A percentile compares a stretch with the other conserved stretches of the same genome.
These are phyloP conservation scores for Calcarisporium arbuscula DNA, from an alignment of 2,329 filamentous ascomycete species.

Conservation along the genomic window DNA sequence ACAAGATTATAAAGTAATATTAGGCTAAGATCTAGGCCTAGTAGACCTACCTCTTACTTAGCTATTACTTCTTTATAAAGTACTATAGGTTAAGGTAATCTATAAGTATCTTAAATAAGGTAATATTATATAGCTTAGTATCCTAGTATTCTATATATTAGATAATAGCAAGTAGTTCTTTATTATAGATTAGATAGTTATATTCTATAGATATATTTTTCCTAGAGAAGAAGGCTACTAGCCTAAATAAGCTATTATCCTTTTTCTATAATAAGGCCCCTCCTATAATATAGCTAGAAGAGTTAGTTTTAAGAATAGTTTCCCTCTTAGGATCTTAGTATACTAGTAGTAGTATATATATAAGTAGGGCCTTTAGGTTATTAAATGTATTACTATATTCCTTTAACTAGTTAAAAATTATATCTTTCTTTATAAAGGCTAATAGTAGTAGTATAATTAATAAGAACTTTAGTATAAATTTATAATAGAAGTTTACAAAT, in stretches of 20 bases:
- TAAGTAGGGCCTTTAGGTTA: conserved; percentile 4
- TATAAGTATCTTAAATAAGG: conserved; percentile 14
- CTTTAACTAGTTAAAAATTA: not conserved
- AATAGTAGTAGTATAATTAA: conserved; percentile 1
- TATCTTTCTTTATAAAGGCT: conserved; percentile 7
- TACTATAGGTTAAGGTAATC: conserved; percentile 16
- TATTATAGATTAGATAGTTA: conserved; percentile 18
- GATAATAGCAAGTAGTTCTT: conserved; percentile 17
- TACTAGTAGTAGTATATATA: conserved; percentile 1
- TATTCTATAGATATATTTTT: conserved; percentile 14
- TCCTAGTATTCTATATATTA: conserved; percentile 16
- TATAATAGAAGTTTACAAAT: conserved; percentile 11
- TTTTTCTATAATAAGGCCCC: conserved; percentile 8
- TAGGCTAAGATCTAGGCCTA: not conserved
- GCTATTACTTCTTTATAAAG: conserved; percentile 5
- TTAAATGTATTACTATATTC: conserved; percentile 3
- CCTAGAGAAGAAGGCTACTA: conserved; percentile 12
- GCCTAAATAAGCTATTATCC: conserved; percentile 8
- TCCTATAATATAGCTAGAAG: conserved; percentile 5
- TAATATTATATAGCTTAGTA: conserved; percentile 10
- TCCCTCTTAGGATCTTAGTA: conserved; percentile 5
- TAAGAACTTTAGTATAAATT: conserved; percentile 12
- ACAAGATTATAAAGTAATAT: not conserved
- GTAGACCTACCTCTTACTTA: not conserved
- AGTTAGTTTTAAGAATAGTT: conserved; percentile 9